Conservation (phyloP, 1,284 basidiomycete species). For the Macrocystidia cucumis region DNA sequence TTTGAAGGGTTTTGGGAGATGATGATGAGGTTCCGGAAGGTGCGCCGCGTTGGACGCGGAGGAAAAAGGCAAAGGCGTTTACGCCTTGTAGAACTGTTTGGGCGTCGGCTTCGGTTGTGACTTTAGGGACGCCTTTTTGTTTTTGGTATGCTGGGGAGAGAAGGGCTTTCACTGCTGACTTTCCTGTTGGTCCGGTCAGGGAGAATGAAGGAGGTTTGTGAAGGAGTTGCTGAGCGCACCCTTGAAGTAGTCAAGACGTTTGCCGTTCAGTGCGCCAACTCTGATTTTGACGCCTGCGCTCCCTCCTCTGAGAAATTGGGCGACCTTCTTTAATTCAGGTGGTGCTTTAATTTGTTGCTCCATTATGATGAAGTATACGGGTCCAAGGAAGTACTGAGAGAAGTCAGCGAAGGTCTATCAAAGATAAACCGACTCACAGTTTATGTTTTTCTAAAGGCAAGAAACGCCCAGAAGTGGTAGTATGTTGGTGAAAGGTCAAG, state of each 20-base stretch:
- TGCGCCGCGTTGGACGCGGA: conserved; percentile 77
- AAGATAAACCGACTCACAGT: background rate
- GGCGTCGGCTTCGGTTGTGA: conserved; percentile 77
- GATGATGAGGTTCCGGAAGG: conserved; percentile 61
- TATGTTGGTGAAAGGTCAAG: too few relatives aligned
- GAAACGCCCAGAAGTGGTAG: background rate
- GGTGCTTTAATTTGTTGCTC: conserved; percentile 75
- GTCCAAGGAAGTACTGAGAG: background rate
- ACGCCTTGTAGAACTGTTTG: conserved; percentile 60
- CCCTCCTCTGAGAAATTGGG: conserved; percentile 79
- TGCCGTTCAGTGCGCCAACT: conserved; percentile 88
- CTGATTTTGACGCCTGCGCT: conserved; percentile 86
- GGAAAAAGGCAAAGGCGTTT: conserved; percentile 85
- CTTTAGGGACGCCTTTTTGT: conserved; percentile 76
- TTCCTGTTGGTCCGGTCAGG: conserved; percentile 45
- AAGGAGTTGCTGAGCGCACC: conserved; percentile 37
- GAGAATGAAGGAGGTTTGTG: conserved; percentile 5
- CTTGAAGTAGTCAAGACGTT: conserved; percentile 97
- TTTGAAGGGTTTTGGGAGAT: conserved; percentile 74
- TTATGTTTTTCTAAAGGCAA: background rate
- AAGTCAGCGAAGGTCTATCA: background rate
- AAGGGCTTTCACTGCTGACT: conserved; percentile 87
- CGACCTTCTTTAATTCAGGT: conserved; percentile 70
- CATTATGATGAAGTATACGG: too few relatives aligned
- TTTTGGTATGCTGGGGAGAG: conserved; percentile 89